Conservation (phyloP, 257 asterid species). For the Solanum dulcamara region DNA sequence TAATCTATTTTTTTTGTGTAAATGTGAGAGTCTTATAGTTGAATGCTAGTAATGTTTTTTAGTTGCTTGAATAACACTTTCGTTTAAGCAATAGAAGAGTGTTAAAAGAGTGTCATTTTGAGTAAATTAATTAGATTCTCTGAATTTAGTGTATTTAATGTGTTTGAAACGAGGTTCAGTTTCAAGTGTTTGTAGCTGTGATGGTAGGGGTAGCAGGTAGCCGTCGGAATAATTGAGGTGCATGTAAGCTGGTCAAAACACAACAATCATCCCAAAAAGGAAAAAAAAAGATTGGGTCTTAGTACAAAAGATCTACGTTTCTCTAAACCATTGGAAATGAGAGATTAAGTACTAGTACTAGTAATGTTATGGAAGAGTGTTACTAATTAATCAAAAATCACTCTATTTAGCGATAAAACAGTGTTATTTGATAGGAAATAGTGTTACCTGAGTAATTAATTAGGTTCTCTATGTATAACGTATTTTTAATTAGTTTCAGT, state of each 20-base stretch:
- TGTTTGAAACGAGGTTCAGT: background rate
- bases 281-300: background rate
- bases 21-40: background rate
- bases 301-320: background rate
- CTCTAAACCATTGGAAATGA: background rate
- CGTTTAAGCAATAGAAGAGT: background rate
- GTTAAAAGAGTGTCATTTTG: background rate
- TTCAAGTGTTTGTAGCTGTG: background rate
- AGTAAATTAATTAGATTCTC: background rate
- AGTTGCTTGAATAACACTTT: background rate
- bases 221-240: background rate
- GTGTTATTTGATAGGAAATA: background rate
- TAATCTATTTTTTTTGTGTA: background rate
- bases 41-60: background rate
- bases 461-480: background rate
- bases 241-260: background rate
- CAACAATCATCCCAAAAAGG: background rate
- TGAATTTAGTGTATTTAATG: background rate
- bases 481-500: background rate
- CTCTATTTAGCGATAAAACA: background rate
- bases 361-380: background rate
- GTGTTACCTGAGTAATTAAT: background rate
- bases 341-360: background rate
- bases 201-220: background rate
- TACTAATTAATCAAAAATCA: background rate